Evolutionary conservation across 768 basidiomycete species (phyloP).

Genomic region (Neoboletus brunneissimus): DNA sequence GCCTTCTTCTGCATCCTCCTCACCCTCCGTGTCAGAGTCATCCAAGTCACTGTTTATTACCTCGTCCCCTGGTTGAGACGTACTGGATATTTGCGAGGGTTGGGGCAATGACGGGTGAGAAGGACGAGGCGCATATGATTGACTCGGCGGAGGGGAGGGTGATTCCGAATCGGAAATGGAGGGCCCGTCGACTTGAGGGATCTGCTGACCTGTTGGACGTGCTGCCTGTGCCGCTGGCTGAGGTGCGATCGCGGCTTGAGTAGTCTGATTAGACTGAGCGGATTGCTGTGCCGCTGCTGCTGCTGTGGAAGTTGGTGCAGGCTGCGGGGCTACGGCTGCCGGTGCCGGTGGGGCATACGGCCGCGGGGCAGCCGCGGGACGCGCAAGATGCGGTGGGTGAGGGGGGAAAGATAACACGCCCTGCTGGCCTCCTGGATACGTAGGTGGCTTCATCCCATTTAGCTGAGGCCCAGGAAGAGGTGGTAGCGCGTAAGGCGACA

Average conservation of each 20-base stretch:
- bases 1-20: conserved; percentile 79
- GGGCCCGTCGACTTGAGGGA: conserved; percentile 83
- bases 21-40: conserved; percentile 86
- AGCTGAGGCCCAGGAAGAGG: conserved; percentile 63
- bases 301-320: conserved; percentile 8
- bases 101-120: conserved; percentile 79
- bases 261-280: conserved; percentile 15
- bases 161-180: conserved; percentile 65
- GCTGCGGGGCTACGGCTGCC: conserved; percentile 24
- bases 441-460: conserved; percentile 48
- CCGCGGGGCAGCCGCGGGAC: conserved; percentile 21
- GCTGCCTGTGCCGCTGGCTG: conserved; percentile 16
- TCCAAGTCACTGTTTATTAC: conserved; percentile 97
- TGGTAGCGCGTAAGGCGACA: conserved; percentile 54
- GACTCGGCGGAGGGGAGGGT: conserved; percentile 62
- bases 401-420: conserved; percentile 54
- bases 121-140: conserved; percentile 62
- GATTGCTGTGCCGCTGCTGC: conserved; percentile 16
- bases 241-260: conserved; percentile 10
- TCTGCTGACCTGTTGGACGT: conserved; percentile 33
- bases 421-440: conserved; percentile 58
- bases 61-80: conserved; percentile 56
- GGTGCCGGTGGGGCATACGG: conserved; percentile 21
- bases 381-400: conserved; percentile 29
- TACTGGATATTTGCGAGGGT: conserved; percentile 39